Conservation (phyloP, 179 eudicot genomes). For the Beta lomatogona region DNA sequence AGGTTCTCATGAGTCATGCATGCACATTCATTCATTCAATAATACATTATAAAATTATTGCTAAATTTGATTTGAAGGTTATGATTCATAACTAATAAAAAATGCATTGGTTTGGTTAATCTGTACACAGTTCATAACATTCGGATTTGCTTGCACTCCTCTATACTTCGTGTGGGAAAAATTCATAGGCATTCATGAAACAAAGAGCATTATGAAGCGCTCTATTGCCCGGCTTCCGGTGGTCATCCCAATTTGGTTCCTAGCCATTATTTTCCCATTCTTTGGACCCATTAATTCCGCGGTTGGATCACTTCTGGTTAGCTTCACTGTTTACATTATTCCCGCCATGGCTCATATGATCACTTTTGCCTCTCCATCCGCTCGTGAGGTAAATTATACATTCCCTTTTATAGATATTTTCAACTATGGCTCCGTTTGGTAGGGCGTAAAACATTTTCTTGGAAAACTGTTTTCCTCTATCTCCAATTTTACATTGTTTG, state of each 20-base stretch:
- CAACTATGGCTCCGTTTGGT: no score
- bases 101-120: not conserved
- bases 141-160: constrained; percentile 94
- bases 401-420: no score
- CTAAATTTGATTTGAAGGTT: no score
- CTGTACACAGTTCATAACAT: constrained; percentile 62
- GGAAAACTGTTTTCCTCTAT: no score
- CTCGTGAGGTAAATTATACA: constrained; percentile 61
- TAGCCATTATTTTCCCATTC: constrained; percentile 87
- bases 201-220: constrained; percentile 62
- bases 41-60: no score
- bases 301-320: constrained; percentile 83
- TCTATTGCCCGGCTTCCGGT: constrained; percentile 80
- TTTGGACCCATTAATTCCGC: constrained; percentile 92
- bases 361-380: constrained; percentile 60
- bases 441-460: no score
- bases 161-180: constrained; percentile 94
- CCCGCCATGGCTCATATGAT: constrained; percentile 90
- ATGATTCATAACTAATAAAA: no score
- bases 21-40: no score
- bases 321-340: constrained; percentile 90
- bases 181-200: constrained; percentile 64
- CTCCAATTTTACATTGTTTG: no score
- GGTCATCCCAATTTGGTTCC: constrained; percentile 83
- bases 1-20: constrained; percentile 34